These are phyloP conservation scores for Bolboschoenoplectus hybrid DNA, from an alignment of 202 grass and related monocot genomes.

Conservation along the genomic window DNA sequence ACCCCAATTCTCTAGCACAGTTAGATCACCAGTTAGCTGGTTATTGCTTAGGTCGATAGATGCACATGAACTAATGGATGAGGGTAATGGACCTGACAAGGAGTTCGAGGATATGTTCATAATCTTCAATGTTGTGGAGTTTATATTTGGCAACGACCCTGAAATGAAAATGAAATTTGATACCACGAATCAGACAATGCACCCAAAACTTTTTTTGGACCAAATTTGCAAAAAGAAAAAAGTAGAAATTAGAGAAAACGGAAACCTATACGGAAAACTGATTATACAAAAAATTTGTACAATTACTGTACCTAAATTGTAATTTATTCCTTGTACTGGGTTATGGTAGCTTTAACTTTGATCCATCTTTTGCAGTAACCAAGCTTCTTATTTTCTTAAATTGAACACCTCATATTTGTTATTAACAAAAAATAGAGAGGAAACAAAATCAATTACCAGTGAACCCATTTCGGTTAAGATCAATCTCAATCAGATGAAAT, in stretches of 20 bases:
- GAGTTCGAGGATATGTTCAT: constrained; percentile 93
- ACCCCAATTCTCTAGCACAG: constrained; percentile 72
- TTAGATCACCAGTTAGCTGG: constrained; percentile 60
- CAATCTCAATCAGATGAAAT: constrained; percentile 68
- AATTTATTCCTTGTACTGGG: not conserved
- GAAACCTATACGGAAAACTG: not conserved
- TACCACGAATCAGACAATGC: not conserved
- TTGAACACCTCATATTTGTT: not conserved
- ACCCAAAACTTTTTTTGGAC: constrained; percentile 10
- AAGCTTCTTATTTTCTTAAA: not conserved
- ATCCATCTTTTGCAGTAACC: constrained; percentile 18
- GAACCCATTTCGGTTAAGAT: constrained; percentile 88
- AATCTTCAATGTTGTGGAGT: constrained; percentile 81
- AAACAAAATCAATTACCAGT: constrained; percentile 61
- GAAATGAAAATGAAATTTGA: constrained; percentile 43
- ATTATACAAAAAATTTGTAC: constrained; percentile 1
- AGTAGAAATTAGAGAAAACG: not conserved
- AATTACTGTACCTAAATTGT: not conserved
- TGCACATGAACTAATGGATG: constrained; percentile 53
- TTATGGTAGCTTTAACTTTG: constrained; percentile 17
- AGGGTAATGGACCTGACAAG: constrained; percentile 71
- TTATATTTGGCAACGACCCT: constrained; percentile 68
- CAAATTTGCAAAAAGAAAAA: not conserved
- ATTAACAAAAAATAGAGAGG: constrained; percentile 3
- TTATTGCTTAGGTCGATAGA: constrained; percentile 89